A percentile compares a stretch with the other conserved stretches of the same genome.
phyloP scores from a whole-genome alignment of 495 filamentous ascomycete species.

The Staphylotrichum tortipilum region DNA sequence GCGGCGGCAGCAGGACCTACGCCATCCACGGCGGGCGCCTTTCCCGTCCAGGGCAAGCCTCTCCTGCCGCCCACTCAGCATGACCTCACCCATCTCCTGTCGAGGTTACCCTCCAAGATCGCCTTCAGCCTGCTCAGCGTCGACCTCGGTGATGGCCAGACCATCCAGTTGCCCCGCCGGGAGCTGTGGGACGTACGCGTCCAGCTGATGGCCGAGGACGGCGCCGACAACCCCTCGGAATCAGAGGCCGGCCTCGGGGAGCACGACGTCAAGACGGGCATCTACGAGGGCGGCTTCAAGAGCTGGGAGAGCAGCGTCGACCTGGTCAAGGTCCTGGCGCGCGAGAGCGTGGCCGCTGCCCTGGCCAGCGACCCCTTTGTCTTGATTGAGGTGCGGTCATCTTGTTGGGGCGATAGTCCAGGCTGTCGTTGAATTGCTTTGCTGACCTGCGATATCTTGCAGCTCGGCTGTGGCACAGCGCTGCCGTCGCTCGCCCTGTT shows the following conservation, averaged over 20 bases:
- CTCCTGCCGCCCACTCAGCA: constrained; percentile 39
- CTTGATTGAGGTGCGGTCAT: constrained; percentile 62
- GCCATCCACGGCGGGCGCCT: constrained; percentile 32
- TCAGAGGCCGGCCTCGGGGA: constrained; percentile 53
- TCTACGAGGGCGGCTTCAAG: constrained; percentile 98
- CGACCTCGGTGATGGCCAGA: constrained; percentile 34
- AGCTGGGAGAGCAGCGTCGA: constrained; percentile 96
- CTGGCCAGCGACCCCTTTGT: constrained; percentile 37
- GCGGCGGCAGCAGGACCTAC: constrained; percentile 6
- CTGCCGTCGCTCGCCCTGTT: constrained; percentile 74
- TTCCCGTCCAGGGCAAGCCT: constrained; percentile 41
- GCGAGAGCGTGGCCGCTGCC: constrained; percentile 50
- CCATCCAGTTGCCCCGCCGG: constrained; percentile 61
- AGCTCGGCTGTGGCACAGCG: constrained; percentile 89
- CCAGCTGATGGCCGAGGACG: constrained; percentile 86
- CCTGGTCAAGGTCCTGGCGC: constrained; percentile 60
- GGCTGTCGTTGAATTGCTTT: background rate
- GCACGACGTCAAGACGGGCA: constrained; percentile 77
- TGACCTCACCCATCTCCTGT: constrained; percentile 47
- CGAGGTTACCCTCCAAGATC: constrained; percentile 66
- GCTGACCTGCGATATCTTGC: constrained; percentile 19
- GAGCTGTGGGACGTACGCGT: constrained; percentile 91
- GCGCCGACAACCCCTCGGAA: constrained; percentile 28
- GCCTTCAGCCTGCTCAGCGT: constrained; percentile 59
- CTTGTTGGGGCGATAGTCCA: background rate